A percentile compares a stretch with the other conserved stretches of the same genome.
Evolutionary conservation across 1,284 basidiomycete species (phyloP).

Genomic region (Irpex lacteus): DNA sequence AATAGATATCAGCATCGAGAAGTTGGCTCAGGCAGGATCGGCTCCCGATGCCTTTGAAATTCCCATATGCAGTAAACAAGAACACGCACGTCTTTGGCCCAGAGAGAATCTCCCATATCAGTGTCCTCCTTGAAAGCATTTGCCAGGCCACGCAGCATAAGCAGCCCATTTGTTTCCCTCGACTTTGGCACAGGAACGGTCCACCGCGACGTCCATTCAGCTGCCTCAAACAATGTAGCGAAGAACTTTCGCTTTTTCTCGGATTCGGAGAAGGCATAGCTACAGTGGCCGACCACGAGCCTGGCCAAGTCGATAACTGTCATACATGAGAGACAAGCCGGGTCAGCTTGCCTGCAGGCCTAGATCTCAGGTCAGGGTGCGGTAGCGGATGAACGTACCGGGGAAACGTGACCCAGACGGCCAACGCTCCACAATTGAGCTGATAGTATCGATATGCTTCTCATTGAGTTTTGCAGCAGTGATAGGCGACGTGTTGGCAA

Average conservation of each 20-base stretch:
- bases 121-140: conserved; percentile 72
- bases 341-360: not conserved
- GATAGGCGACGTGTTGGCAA: conserved; percentile 29
- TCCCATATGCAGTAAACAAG: not conserved
- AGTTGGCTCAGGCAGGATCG: not conserved
- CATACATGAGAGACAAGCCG: conserved; percentile 1
- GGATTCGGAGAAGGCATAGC: conserved; percentile 45
- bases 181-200: conserved; percentile 57
- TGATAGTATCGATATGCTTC: conserved; percentile 61
- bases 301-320: conserved; percentile 89
- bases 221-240: conserved; percentile 61
- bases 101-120: conserved; percentile 40
- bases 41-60: not conserved
- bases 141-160: conserved; percentile 80
- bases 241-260: conserved; percentile 54
- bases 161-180: conserved; percentile 82
- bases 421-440: conserved; percentile 77
- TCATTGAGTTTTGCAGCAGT: conserved; percentile 36
- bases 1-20: not conserved
- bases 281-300: conserved; percentile 68
- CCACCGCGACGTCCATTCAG: conserved; percentile 65
- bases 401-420: conserved; percentile 82
- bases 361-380: not conserved
- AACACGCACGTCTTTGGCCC: conserved; percentile 48
- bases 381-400: conserved; percentile 41